phyloP scores from a whole-genome alignment of 352 stramenopile genomes.

The Phytophthora sp. region DNA sequence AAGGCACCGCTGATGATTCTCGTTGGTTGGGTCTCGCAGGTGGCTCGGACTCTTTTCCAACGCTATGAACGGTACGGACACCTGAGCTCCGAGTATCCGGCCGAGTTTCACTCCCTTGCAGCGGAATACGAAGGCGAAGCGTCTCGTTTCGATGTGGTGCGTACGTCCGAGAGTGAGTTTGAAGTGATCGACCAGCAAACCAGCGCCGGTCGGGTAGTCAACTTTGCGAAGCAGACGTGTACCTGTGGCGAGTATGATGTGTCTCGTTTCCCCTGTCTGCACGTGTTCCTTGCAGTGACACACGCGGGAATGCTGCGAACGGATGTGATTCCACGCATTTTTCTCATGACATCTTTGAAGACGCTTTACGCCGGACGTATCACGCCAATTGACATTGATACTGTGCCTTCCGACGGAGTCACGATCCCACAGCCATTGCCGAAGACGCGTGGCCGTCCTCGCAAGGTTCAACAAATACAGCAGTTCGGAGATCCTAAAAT shows the following conservation, averaged over 20 bases:
- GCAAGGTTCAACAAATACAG: slow-evolving; percentile 85
- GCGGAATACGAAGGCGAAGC: slow-evolving; percentile 70
- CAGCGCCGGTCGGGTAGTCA: slow-evolving; percentile 67
- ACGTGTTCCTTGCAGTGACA: slow-evolving; percentile 77
- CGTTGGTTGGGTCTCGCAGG: slow-evolving; percentile 81
- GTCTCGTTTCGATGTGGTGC: slow-evolving; percentile 66
- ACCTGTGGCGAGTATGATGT: slow-evolving; percentile 81
- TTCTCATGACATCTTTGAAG: slow-evolving; percentile 81
- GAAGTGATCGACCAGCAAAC: slow-evolving; percentile 80
- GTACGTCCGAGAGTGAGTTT: slow-evolving; percentile 71
- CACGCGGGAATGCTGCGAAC: slow-evolving; percentile 65
- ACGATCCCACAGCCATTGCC: slow-evolving; percentile 62
- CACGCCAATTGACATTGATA: slow-evolving; percentile 84
- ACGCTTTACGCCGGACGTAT: slow-evolving; percentile 71
- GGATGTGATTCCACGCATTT: slow-evolving; percentile 83
- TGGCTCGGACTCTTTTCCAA: slow-evolving; percentile 76
- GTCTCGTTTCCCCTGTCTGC: slow-evolving; percentile 76
- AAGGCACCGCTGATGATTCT: slow-evolving; percentile 84
- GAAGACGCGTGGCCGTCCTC: slow-evolving; percentile 65
- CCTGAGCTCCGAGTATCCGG: slow-evolving; percentile 77
- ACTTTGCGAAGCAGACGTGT: slow-evolving; percentile 78
- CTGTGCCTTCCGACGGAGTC: slow-evolving; percentile 58
- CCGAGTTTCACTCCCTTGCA: slow-evolving; percentile 71
- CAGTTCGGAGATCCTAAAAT: slow-evolving; percentile 72
- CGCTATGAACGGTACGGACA: slow-evolving; percentile 76